phyloP scores from a whole-genome alignment of 129 eudicot species.

The Saussurea involucrata region DNA sequence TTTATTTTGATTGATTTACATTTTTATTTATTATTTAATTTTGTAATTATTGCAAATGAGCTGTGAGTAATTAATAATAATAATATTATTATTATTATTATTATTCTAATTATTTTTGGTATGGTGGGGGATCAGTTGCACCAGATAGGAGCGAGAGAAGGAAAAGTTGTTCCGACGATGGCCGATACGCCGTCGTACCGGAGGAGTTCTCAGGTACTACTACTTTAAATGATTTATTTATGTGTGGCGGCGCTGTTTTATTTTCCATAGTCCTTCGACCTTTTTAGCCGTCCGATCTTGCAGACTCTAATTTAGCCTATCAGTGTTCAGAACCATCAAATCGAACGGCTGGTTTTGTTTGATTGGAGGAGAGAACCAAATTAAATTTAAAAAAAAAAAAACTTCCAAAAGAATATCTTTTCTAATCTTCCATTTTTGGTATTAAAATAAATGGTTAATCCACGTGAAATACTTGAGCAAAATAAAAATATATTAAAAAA shows the following conservation, averaged over 20 bases:
- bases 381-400: neutral
- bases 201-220: slow-evolving; percentile 74
- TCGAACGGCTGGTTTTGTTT: slow-evolving; percentile 11
- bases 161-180: slow-evolving; percentile 73
- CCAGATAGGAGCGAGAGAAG: slow-evolving; percentile 47
- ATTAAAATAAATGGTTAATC: too few relatives aligned
- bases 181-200: slow-evolving; percentile 65
- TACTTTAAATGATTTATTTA: neutral
- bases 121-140: slow-evolving; percentile 26
- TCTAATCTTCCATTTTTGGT: neutral
- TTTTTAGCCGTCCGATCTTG: slow-evolving; percentile 29
- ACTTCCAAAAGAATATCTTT: neutral
- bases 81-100: too few relatives aligned
- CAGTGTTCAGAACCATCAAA: slow-evolving; percentile 25
- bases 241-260: slow-evolving; percentile 15
- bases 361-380: slow-evolving; percentile 12
- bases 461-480: too few relatives aligned
- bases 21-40: neutral
- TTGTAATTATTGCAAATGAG: slow-evolving; percentile 1
- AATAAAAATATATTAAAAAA: too few relatives aligned
- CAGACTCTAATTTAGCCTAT: neutral
- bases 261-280: slow-evolving; percentile 2
- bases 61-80: slow-evolving; percentile 1
- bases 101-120: neutral
- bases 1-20: neutral